Evolutionary conservation across 192 early-diverging fungal species (phyloP).

Genomic region (Diversispora eburnea): DNA sequence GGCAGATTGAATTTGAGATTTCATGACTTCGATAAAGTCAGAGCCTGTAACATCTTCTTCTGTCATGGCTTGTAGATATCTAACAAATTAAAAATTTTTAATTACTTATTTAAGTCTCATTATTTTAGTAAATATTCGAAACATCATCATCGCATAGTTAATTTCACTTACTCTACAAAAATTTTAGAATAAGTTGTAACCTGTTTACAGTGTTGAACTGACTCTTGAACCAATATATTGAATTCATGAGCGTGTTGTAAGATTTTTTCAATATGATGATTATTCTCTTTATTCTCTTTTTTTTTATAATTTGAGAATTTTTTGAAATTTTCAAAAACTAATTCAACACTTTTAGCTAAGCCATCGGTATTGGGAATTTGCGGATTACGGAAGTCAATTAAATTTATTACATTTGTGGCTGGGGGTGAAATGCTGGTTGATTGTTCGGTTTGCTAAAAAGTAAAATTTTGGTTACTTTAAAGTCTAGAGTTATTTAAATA

Average conservation of each 20-base stretch:
- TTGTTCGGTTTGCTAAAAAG: no score
- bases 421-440: no score
- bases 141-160: not conserved
- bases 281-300: no score
- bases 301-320: no score
- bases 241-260: not conserved
- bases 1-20: not conserved
- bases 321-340: no score
- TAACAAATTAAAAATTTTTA: not conserved
- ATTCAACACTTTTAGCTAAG: no score
- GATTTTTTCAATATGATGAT: not conserved
- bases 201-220: not conserved
- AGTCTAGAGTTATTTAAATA: no score
- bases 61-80: not conserved
- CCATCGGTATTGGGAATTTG: no score
- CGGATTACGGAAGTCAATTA: no score
- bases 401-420: no score
- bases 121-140: not conserved
- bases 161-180: not conserved
- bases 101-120: not conserved
- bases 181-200: not conserved
- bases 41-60: not conserved
- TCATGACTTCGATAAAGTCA: conserved; percentile 15
- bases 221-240: not conserved
- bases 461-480: no score